These are phyloP conservation scores for Syzygium aromaticum DNA, from an alignment of 345 rosid genomes.

Conservation along the genomic window DNA sequence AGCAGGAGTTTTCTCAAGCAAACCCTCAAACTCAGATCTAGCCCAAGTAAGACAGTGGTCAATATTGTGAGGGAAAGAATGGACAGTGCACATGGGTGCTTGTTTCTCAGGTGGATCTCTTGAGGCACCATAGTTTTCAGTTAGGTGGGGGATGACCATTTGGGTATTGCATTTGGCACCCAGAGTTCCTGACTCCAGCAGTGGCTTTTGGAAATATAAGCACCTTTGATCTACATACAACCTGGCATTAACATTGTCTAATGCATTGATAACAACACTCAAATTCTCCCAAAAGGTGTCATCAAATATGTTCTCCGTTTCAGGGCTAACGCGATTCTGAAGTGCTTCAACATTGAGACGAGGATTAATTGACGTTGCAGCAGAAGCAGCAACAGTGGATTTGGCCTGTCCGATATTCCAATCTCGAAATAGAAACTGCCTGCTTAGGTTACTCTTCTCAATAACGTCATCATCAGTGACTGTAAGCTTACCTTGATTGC, in stretches of 20 bases:
- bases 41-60: conserved; percentile 99
- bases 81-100: conserved; percentile 99
- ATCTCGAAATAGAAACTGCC: conserved; percentile 97
- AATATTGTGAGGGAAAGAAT: conserved; percentile 97
- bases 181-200: conserved; percentile 97
- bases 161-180: conserved; percentile 99
- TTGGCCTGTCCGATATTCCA: conserved; percentile 99
- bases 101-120: conserved; percentile 99
- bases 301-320: conserved; percentile 87
- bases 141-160: conserved; percentile 95
- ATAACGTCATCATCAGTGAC: conserved; percentile 99
- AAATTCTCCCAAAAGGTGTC: conserved; percentile 92
- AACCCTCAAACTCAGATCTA: conserved; percentile 98
- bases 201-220: conserved; percentile 97
- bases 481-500: conserved; percentile 69
- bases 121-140: conserved; percentile 98
- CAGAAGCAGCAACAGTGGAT: conserved; percentile 96
- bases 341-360: conserved; percentile 68
- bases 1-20: conserved; percentile 93
- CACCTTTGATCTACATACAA: conserved; percentile 96
- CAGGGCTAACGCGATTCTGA: conserved; percentile 94
- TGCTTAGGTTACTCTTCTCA: conserved; percentile 97
- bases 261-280: conserved; percentile 74
- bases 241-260: conserved; percentile 96
- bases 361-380: conserved; percentile 75